Conservation (phyloP, 1,284 basidiomycete genomes). For the Puccinia coronata region DNA sequence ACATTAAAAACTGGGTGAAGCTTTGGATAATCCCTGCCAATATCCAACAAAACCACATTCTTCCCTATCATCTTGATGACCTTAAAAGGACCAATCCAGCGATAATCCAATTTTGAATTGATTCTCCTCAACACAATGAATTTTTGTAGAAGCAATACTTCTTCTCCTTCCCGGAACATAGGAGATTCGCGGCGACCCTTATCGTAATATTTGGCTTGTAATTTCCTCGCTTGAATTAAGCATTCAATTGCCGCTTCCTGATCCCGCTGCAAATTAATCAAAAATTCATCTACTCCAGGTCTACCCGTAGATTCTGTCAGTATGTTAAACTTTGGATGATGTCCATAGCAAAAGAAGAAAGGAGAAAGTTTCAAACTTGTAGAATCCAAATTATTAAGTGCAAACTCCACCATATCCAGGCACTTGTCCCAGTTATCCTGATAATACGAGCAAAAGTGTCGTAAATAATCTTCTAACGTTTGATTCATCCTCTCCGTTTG, state of each 20-base stretch:
- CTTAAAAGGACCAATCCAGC: constrained; percentile 8
- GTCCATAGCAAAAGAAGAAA: constrained; percentile 61
- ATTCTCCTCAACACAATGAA: not conserved
- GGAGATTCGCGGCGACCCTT: no score
- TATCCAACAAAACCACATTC: not conserved
- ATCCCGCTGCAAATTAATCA: not conserved
- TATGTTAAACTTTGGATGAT: constrained; percentile 55
- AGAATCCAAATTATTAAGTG: constrained; percentile 44
- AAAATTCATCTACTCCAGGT: constrained; percentile 9
- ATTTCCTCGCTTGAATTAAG: not conserved
- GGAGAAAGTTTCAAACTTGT: constrained; percentile 59
- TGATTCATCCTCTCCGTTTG: not conserved
- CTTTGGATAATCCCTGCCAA: not conserved
- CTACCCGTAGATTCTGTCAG: constrained; percentile 7
- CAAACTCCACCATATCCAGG: constrained; percentile 60
- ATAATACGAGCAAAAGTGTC: constrained; percentile 50
- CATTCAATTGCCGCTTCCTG: not conserved
- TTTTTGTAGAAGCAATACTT: not conserved
- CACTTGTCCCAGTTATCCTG: constrained; percentile 55
- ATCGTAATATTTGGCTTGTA: constrained; percentile 2
- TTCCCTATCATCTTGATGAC: not conserved
- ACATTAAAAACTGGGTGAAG: not conserved
- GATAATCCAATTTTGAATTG: constrained; percentile 19
- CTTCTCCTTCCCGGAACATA: not conserved
- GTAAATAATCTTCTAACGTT: constrained; percentile 50